These are phyloP conservation scores for Trypanosoma conorhini DNA, from an alignment of 208 protist genomes.

Conservation along the genomic window DNA sequence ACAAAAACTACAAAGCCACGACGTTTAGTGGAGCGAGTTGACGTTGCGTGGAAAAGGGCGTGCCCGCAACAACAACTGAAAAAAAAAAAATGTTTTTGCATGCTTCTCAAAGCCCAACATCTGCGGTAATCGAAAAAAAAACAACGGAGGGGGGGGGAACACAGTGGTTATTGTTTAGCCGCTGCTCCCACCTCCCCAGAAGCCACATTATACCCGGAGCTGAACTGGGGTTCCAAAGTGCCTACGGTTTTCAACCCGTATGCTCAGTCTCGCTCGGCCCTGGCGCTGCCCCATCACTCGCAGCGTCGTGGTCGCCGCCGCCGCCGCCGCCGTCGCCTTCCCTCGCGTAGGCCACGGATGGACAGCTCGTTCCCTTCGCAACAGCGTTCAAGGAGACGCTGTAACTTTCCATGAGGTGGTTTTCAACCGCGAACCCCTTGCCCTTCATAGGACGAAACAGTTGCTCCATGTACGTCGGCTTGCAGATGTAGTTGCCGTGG, in stretches of 20 bases:
- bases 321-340: constrained; percentile 19
- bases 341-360: constrained; percentile 29
- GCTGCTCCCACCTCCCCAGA: background rate
- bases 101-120: no score
- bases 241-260: background rate
- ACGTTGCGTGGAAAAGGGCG: no score
- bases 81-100: background rate
- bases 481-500: constrained; percentile 89
- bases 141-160: no score
- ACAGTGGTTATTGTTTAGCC: no score
- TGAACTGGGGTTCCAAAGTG: background rate
- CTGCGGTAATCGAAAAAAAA: no score
- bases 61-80: background rate
- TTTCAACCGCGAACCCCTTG: constrained; percentile 58
- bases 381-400: constrained; percentile 70
- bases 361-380: constrained; percentile 43
- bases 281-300: background rate
- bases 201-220: background rate
- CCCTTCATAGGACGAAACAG: constrained; percentile 77
- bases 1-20: background rate
- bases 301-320: background rate
- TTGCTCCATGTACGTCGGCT: constrained; percentile 88
- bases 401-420: constrained; percentile 79
- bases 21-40: background rate
- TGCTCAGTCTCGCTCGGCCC: background rate